Base-by-base conservation (phyloP, 768 basidiomycete species). In the Russula brevipes region DNA sequence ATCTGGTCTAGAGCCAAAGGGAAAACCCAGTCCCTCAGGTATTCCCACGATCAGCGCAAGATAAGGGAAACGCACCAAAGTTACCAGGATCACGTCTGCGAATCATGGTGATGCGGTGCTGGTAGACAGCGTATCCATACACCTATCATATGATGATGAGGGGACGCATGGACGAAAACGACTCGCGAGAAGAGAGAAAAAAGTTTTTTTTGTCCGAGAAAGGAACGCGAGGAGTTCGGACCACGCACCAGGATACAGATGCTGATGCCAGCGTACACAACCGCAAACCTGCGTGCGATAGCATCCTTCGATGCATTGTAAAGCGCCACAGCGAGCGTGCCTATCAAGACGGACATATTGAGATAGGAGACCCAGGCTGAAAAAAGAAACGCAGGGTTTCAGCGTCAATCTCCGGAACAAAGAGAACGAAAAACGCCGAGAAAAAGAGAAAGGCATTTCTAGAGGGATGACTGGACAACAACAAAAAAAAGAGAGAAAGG, bases 301-400 rank as follows among this genome's bases (percentile, higher is more conserved):
- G 75, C 53, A 46, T 84, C 89, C 63, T 81, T 82, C 6, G 91
- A 89, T 0, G 90, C 86, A 70, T 97, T 96, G 78, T 91, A 94
- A 8, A 99, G 79, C 1, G 91, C 94, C 24, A 96, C 77, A 1
- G 94, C 81, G 24, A 99, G 83, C 0, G 91, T 86, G 2, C 88
- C 92, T 46, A 98, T 79, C 31, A 99, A 79, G 44, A 98, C 77
- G 2, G 91, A 82, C 47, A 89, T 86, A 66, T 90, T 91, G 57
- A 98, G 78, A 86, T 96, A 99, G 0, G 94, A 83, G 38, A 98
- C 82, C 90, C 94, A 97, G 2, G 96, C 91, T 93, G 57, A 2
- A 57, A 45, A 36, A 45, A 3, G 17, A 42, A 50, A 9, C 56
- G 56, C 57, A 50, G 12, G 41, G 50, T 5, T 39, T 59, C 58